Conservation (phyloP, 1,284 basidiomycete genomes). For the Austroboletus niveus region DNA sequence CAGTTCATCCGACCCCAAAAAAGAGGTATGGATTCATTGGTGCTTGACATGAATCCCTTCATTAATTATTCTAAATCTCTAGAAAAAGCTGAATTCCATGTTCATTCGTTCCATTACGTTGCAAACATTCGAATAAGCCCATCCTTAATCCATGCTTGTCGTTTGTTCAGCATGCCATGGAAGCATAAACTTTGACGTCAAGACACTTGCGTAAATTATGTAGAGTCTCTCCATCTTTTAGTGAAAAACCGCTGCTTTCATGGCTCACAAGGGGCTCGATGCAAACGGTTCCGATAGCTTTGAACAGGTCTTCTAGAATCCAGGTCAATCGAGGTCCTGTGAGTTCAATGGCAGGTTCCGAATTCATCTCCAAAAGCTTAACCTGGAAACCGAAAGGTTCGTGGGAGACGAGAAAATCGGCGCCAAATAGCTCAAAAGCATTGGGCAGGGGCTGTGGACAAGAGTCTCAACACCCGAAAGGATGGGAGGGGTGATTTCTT, state of each 20-base stretch:
- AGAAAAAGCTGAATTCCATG: not conserved
- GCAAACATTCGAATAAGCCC: not conserved
- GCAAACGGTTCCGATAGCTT: constrained; percentile 65
- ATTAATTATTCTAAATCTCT: not conserved
- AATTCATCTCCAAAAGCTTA: constrained; percentile 88
- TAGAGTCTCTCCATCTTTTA: constrained; percentile 39
- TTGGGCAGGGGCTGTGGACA: constrained; percentile 75
- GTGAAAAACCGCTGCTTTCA: constrained; percentile 11
- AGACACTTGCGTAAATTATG: constrained; percentile 55
- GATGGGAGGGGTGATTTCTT: constrained; percentile 14
- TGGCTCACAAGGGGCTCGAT: constrained; percentile 55
- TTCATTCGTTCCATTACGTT: too few species aligned
- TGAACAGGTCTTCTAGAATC: constrained; percentile 81
- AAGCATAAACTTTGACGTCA: constrained; percentile 40
- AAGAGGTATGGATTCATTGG: constrained; percentile 7
- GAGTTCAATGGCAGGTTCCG: constrained; percentile 94
- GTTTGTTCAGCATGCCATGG: constrained; percentile 8
- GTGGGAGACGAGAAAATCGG: constrained; percentile 84
- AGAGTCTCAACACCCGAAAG: constrained; percentile 1
- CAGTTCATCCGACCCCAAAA: constrained; percentile 1
- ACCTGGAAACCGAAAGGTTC: constrained; percentile 50
- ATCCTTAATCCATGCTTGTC: not conserved
- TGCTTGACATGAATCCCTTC: not conserved
- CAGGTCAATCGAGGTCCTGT: constrained; percentile 82
- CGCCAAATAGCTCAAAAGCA: constrained; percentile 93